phyloP scores from a whole-genome alignment of 2,329 filamentous ascomycete genomes.

The Pleoardoris graminearum region DNA sequence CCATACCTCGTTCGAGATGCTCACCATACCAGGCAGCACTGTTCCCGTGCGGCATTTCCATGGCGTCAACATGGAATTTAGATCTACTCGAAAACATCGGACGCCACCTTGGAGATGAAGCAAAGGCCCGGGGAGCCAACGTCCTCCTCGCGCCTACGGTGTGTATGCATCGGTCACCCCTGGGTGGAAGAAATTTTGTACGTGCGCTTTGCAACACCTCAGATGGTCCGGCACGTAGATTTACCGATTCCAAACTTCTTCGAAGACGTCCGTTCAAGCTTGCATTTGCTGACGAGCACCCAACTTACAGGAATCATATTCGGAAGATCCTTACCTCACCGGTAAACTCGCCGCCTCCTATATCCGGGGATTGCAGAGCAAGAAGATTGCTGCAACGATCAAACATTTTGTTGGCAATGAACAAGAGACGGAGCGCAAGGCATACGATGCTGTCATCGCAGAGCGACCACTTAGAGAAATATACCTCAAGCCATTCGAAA shows the following conservation, averaged over 20 bases:
- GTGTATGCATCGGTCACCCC: slow-evolving; percentile 78
- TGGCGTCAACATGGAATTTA: slow-evolving; percentile 79
- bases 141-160: slow-evolving; percentile 77
- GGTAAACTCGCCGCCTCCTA: slow-evolving; percentile 73
- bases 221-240: no score
- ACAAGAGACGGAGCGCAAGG: slow-evolving; percentile 69
- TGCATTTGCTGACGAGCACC: background rate
- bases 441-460: slow-evolving; percentile 65
- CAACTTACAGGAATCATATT: slow-evolving; percentile 64
- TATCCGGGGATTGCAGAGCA: slow-evolving; percentile 72
- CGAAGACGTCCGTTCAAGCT: background rate
- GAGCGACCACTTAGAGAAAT: slow-evolving; percentile 70
- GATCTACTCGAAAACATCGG: slow-evolving; percentile 71
- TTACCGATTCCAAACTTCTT: no score
- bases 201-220: background rate
- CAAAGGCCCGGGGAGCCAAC: slow-evolving; percentile 72
- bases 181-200: slow-evolving; percentile 81
- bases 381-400: slow-evolving; percentile 74
- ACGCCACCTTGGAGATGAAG: slow-evolving; percentile 70
- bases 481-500: slow-evolving; percentile 76
- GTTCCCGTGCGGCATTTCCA: slow-evolving; percentile 76
- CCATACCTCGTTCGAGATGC: slow-evolving; percentile 4
- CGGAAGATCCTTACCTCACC: slow-evolving; percentile 77
- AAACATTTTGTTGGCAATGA: slow-evolving; percentile 80
- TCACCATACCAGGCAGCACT: slow-evolving; percentile 64